phyloP scores from a whole-genome alignment of 441 rosid species.

The Croton laevigatus region DNA sequence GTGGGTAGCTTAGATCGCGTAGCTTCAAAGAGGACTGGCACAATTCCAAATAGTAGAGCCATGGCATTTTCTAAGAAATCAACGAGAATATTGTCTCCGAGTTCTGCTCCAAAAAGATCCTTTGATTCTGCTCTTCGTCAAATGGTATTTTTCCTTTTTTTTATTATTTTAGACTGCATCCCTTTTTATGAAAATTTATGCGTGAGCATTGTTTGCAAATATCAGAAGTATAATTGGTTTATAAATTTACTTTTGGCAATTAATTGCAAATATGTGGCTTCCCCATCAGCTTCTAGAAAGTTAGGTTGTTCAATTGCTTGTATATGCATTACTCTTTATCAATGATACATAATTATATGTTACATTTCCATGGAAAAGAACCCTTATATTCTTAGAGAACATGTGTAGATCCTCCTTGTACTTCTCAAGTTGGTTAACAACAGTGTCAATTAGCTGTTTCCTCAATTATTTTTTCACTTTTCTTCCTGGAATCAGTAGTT shows the following conservation, averaged over 20 bases:
- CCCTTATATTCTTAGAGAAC: neutral
- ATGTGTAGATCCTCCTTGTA: neutral
- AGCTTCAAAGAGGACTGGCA: conserved; percentile 53
- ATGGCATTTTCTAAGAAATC: conserved; percentile 59
- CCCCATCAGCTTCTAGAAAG: neutral
- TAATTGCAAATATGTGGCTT: conserved; percentile 1
- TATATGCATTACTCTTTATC: neutral
- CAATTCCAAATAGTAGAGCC: conserved; percentile 60
- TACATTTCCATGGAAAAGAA: neutral
- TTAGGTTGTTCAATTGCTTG: conserved; percentile 16
- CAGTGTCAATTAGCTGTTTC: neutral
- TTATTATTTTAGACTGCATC: neutral
- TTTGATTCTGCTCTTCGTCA: conserved; percentile 79
- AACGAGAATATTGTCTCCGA: conserved; percentile 52
- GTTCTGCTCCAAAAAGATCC: conserved; percentile 85
- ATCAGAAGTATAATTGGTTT: neutral
- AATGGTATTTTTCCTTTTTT: conserved; percentile 50
- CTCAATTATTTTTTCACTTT: neutral
- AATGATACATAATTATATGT: neutral
- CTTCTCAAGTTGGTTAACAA: neutral
- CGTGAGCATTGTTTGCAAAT: neutral
- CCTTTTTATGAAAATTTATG: neutral
- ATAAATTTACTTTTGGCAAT: conserved; percentile 10
- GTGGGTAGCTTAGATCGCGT: conserved; percentile 51
- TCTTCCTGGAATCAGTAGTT: neutral